Base-by-base conservation (phyloP, 2,329 filamentous ascomycete species). In the Tolypocladium ophioglossoides region DNA sequence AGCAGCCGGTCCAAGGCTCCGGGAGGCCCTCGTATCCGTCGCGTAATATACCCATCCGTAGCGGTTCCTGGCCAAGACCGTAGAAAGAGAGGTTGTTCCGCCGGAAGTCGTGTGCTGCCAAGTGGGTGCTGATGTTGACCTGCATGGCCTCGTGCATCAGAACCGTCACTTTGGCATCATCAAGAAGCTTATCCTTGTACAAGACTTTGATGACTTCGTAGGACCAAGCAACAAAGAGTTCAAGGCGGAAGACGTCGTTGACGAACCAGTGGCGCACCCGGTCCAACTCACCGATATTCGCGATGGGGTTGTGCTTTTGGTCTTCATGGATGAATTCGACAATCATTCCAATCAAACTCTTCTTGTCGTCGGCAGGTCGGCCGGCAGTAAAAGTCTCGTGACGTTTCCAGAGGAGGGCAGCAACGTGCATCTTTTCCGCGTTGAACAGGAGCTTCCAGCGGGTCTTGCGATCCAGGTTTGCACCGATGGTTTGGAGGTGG, bases 381-480 rank as follows among this genome's bases (percentile, higher is more conserved):
- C 75, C 76, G 52, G 80, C 76, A 9, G 85, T 77, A 52, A 86
- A 85, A 9, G 76, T 74, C 64, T 96, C 88, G 63, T 95, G 90
- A 52, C 82, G 77, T 57, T 84, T 84, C 91, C 92, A 97, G 39
- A 97, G 77, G 48, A 83, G 78, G 56, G 81, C 79, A 20, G 90
- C 89, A 38, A 91, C 88, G 46, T 86, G 83, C 72, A 97, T 80
- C 70, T 91, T 96, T 68, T 99, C 94, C 0, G 92, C 92, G 63
- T 92, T 85, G 77, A 85, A 88, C n/a, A 99, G 74, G 35, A 99
- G 72, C 58, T 80, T 78, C 91, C 91, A 97, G 61, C 84, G 84
- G 1, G 85, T 85, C 27, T 73, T 73, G 41, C 83, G 80, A 58
- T 87, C 82, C 7, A 97, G 68, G 3, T 82, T 74, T 30, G 83